These are phyloP conservation scores for Sclerotinia sclerotiorum DNA, from an alignment of 2,329 filamentous ascomycete genomes.

Conservation along the genomic window DNA sequence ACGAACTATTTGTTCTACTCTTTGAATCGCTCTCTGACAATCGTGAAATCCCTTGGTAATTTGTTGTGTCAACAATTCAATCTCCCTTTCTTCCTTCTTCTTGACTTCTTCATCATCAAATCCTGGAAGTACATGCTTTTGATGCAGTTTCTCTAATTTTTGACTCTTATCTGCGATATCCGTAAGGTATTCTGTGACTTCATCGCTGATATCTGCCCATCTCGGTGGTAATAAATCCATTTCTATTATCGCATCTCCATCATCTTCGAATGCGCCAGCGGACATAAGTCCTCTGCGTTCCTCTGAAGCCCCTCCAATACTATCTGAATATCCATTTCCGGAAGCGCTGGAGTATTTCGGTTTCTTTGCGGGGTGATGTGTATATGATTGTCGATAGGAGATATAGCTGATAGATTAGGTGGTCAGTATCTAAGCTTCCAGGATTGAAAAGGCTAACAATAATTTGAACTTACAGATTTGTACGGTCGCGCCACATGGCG, in stretches of 20 bases:
- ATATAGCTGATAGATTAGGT: constrained; percentile 67
- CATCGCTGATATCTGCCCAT: constrained; percentile 94
- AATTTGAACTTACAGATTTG: constrained; percentile 74
- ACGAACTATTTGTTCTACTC: constrained; percentile 81
- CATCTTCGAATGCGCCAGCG: constrained; percentile 72
- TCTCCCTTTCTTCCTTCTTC: constrained; percentile 81
- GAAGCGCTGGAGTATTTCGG: constrained; percentile 57
- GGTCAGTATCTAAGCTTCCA: constrained; percentile 34
- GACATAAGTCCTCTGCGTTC: constrained; percentile 84
- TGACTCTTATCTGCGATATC: constrained; percentile 81
- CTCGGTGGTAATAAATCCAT: constrained; percentile 95
- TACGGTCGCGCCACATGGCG: constrained; percentile 98
- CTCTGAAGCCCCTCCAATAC: constrained; percentile 54
- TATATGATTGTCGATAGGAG: constrained; percentile 97
- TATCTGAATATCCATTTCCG: constrained; percentile 60
- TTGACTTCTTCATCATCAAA: constrained; percentile 96
- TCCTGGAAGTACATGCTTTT: constrained; percentile 93
- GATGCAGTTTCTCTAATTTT: constrained; percentile 86
- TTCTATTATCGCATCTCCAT: constrained; percentile 94
- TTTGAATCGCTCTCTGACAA: constrained; percentile 85
- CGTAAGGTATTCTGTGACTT: constrained; percentile 79
- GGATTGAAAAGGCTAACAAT: background rate
- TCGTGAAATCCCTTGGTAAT: constrained; percentile 88
- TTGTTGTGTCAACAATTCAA: constrained; percentile 84
- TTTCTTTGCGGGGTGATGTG: constrained; percentile 89